phyloP scores from a whole-genome alignment of 1,139 yeast genomes.

The Suhomyces coccinellae region DNA sequence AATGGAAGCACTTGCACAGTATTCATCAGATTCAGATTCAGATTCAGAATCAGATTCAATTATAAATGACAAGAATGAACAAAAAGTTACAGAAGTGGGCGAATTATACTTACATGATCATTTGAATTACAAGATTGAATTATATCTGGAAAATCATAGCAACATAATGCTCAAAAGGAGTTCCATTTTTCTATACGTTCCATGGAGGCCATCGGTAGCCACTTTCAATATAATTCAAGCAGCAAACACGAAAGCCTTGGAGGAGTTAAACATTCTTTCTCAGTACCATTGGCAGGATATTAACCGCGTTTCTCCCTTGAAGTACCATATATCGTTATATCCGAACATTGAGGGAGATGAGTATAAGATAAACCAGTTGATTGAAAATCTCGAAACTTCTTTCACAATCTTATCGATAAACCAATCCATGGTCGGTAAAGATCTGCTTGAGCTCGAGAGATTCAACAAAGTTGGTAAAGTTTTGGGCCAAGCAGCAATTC shows the following conservation, averaged over 20 bases:
- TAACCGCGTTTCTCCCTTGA: slow-evolving; percentile 4
- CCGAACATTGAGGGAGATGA: slow-evolving; percentile 18
- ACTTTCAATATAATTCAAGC: slow-evolving; percentile 6
- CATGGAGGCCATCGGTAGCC: slow-evolving; percentile 20
- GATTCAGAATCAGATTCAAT: background rate
- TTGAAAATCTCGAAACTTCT: slow-evolving; percentile 11
- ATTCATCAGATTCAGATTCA: slow-evolving; percentile 16
- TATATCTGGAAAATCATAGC: slow-evolving; percentile 18
- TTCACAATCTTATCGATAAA: slow-evolving; percentile 8
- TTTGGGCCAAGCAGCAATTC: slow-evolving; percentile 7
- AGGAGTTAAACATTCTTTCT: slow-evolving; percentile 1
- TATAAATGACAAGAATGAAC: background rate
- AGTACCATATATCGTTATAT: slow-evolving; percentile 20
- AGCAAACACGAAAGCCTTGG: background rate
- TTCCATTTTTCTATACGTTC: slow-evolving; percentile 17
- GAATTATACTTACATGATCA: background rate
- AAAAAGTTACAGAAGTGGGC: too few species aligned
- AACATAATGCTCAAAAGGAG: slow-evolving; percentile 12
- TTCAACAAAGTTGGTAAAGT: slow-evolving; percentile 6
- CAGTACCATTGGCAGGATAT: slow-evolving; percentile 13
- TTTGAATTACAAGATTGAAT: background rate
- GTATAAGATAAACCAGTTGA: slow-evolving; percentile 14
- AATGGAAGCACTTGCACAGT: slow-evolving; percentile 11
- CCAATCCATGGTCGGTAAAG: slow-evolving; percentile 6
- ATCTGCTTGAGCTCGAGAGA: slow-evolving; percentile 9